Conservation (phyloP, 2,329 filamentous ascomycete species). For the Cladosporium halotolerans region DNA sequence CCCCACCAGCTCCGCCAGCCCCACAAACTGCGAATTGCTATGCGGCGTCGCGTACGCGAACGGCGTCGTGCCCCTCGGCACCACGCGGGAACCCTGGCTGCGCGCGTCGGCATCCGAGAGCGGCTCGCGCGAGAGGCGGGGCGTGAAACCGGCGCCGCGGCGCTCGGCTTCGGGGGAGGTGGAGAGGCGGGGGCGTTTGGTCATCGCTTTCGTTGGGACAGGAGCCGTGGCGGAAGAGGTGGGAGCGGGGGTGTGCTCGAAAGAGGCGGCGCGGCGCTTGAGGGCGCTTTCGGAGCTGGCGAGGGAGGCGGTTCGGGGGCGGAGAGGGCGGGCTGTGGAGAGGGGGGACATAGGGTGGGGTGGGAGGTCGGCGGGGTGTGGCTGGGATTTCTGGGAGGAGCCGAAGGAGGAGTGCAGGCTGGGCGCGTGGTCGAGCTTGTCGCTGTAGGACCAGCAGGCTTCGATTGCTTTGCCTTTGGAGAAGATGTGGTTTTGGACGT, state of each 20-base stretch:
- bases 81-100: conserved; percentile 27
- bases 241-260: conserved; percentile 26
- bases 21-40: conserved; percentile 39
- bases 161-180: conserved; percentile 46
- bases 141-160: conserved; percentile 34
- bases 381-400: conserved; percentile 24
- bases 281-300: conserved; percentile 20
- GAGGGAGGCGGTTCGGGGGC: conserved; percentile 23
- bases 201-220: neutral
- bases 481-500: conserved; percentile 55
- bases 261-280: conserved; percentile 29
- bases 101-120: conserved; percentile 31
- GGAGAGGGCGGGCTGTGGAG: conserved; percentile 17
- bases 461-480: conserved; percentile 22
- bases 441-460: conserved; percentile 60
- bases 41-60: conserved; percentile 71
- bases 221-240: conserved; percentile 15
- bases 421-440: conserved; percentile 54
- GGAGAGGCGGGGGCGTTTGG: conserved; percentile 48
- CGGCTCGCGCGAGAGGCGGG: conserved; percentile 40
- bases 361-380: conserved; percentile 19
- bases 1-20: conserved; percentile 28
- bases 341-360: conserved; percentile 32
- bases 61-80: conserved; percentile 43
- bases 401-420: conserved; percentile 44